Conservation (phyloP, 1,284 basidiomycete genomes). For the Ceratobasidium sp. region DNA sequence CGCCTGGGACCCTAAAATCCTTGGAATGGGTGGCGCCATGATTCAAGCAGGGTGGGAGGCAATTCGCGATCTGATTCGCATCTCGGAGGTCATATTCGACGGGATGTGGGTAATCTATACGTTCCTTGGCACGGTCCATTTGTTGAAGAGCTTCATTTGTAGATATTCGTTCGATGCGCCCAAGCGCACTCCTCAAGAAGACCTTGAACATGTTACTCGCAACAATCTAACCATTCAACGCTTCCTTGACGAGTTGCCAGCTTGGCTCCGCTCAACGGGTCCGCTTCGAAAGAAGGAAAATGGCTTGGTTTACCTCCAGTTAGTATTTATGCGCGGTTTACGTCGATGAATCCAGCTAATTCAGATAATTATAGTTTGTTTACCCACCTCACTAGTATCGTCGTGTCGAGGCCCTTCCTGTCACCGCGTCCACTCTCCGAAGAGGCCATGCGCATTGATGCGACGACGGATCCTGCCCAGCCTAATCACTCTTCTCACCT, state of each 20-base stretch:
- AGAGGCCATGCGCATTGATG: slow-evolving; percentile 13
- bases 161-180: slow-evolving; percentile 40
- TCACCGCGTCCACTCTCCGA: slow-evolving; percentile 16
- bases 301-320: slow-evolving; percentile 42
- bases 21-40: slow-evolving; percentile 29
- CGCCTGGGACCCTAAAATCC: slow-evolving; percentile 18
- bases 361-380: slow-evolving; percentile 9
- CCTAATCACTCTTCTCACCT: slow-evolving; percentile 30
- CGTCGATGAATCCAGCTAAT: not conserved
- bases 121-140: not conserved
- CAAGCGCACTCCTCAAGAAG: slow-evolving; percentile 26
- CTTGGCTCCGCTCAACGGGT: slow-evolving; percentile 36
- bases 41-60: slow-evolving; percentile 42
- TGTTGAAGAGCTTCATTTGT: no score
- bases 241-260: slow-evolving; percentile 40
- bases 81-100: slow-evolving; percentile 30
- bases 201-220: slow-evolving; percentile 34
- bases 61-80: slow-evolving; percentile 27
- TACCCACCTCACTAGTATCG: slow-evolving; percentile 34
- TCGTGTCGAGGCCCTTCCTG: slow-evolving; percentile 30
- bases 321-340: not conserved
- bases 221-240: slow-evolving; percentile 37
- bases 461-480: not conserved
- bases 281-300: slow-evolving; percentile 36
- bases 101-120: slow-evolving; percentile 14